phyloP scores from a whole-genome alignment of 257 asterid species.

The Osmanthus fragrans region DNA sequence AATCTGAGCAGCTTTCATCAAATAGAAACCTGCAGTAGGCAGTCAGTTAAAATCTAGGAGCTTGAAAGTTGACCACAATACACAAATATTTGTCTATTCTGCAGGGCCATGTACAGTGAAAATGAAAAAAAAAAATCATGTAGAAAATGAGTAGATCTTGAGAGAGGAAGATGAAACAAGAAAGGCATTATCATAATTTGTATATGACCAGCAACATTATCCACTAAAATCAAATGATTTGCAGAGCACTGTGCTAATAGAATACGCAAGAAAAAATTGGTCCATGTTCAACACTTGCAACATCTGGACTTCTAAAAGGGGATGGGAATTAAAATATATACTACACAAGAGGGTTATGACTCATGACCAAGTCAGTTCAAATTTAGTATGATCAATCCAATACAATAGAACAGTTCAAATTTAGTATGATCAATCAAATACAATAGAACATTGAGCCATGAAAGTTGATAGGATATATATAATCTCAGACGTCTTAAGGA shows the following conservation, averaged over 20 bases:
- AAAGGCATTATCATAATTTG: background rate
- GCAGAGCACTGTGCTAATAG: background rate
- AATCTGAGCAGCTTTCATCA: constrained; percentile 75
- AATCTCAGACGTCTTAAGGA: background rate
- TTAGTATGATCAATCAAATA: too few species aligned
- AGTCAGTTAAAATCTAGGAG: constrained; percentile 13
- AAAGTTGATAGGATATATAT: background rate
- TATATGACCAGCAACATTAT: background rate
- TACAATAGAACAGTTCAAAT: background rate
- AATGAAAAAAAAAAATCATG: background rate
- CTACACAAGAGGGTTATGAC: background rate
- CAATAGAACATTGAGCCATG: background rate
- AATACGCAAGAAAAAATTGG: background rate
- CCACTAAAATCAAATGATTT: background rate
- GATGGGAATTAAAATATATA: background rate
- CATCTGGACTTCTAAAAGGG: background rate
- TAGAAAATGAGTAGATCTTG: background rate
- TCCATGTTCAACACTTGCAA: background rate
- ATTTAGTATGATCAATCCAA: background rate
- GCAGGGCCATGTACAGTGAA: background rate
- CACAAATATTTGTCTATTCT: background rate
- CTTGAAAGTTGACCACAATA: background rate
- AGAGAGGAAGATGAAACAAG: background rate
- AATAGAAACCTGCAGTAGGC: constrained; percentile 63
- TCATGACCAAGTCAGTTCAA: background rate